Conservation (phyloP, 495 filamentous ascomycete species). For the Evernia prunastri region DNA sequence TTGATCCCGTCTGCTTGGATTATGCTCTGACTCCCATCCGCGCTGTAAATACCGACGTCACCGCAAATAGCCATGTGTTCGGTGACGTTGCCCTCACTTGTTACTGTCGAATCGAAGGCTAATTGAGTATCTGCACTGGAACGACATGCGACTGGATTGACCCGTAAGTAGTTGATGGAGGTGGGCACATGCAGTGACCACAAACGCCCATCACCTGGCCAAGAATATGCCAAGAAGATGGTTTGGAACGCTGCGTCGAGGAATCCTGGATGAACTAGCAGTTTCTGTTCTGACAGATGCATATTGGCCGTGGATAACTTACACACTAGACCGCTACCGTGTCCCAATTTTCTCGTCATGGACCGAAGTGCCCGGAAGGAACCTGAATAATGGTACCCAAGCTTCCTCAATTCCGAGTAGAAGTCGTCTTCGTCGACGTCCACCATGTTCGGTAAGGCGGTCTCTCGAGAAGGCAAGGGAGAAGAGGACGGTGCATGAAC, state of each 20-base stretch:
- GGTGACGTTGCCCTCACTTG: too few species aligned
- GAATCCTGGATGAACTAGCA: slow-evolving; percentile 42
- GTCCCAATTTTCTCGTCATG: slow-evolving; percentile 38
- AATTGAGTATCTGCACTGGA: too few species aligned
- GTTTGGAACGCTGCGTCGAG: slow-evolving; percentile 45
- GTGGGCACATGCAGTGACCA: slow-evolving; percentile 23
- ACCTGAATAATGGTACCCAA: slow-evolving; percentile 38
- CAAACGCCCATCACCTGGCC: slow-evolving; percentile 36
- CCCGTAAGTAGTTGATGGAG: slow-evolving; percentile 16
- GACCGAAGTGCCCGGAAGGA: slow-evolving; percentile 37
- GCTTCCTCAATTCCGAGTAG: slow-evolving; percentile 40
- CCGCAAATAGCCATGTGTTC: too few species aligned
- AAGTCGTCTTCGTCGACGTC: slow-evolving; percentile 35
- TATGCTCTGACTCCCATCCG: too few species aligned
- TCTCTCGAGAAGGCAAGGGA: too few species aligned
- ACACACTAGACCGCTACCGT: too few species aligned
- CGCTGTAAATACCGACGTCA: too few species aligned
- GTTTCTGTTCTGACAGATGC: slow-evolving; percentile 25
- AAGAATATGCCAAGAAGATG: slow-evolving; percentile 38
- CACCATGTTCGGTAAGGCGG: too few species aligned
- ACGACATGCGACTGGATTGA: too few species aligned
- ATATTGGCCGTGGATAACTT: slow-evolving; percentile 33
- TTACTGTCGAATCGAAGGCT: too few species aligned
- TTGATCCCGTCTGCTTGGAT: too few species aligned
- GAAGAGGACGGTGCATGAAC: too few species aligned